phyloP scores from a whole-genome alignment of 768 basidiomycete species.

The Mycena venus region DNA sequence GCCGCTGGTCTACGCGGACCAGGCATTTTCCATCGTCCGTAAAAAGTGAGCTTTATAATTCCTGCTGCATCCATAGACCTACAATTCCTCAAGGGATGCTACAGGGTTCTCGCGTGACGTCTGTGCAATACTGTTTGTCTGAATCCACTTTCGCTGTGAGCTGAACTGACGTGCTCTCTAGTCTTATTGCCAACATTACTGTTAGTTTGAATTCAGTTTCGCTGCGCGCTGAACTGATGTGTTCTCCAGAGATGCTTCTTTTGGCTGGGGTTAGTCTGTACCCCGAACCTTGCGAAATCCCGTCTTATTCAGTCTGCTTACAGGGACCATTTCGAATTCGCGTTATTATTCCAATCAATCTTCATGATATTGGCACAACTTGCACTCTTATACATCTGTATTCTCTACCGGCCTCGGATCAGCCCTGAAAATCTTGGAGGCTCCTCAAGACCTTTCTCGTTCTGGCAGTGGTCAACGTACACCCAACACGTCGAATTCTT shows the following conservation, averaged over 20 bases:
- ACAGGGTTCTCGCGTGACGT: conserved; percentile 91
- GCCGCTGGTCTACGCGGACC: conserved; percentile 87
- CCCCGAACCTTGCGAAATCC: not conserved
- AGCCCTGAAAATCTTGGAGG: conserved; percentile 71
- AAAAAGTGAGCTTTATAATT: conserved; percentile 66
- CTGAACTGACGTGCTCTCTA: conserved; percentile 41
- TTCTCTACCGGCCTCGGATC: conserved; percentile 72
- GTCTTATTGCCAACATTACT: conserved; percentile 86
- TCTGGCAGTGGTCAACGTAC: conserved; percentile 91
- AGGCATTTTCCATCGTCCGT: conserved; percentile 82
- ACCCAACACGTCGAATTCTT: conserved; percentile 87
- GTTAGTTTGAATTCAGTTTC: conserved; percentile 52
- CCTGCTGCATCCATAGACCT: not conserved
- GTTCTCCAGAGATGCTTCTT: conserved; percentile 83
- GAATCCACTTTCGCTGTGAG: not conserved
- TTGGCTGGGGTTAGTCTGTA: conserved; percentile 75
- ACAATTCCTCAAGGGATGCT: conserved; percentile 68
- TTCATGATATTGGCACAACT: conserved; percentile 92
- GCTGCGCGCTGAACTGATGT: conserved; percentile 5
- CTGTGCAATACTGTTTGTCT: conserved; percentile 83
- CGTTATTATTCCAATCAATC: conserved; percentile 84
- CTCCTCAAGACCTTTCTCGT: conserved; percentile 77
- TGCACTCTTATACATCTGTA: conserved; percentile 85
- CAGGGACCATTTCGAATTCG: conserved; percentile 78
- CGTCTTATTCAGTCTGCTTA: conserved; percentile 8